phyloP scores from a whole-genome alignment of 495 filamentous ascomycete genomes.

The Aspergillus campestris region DNA sequence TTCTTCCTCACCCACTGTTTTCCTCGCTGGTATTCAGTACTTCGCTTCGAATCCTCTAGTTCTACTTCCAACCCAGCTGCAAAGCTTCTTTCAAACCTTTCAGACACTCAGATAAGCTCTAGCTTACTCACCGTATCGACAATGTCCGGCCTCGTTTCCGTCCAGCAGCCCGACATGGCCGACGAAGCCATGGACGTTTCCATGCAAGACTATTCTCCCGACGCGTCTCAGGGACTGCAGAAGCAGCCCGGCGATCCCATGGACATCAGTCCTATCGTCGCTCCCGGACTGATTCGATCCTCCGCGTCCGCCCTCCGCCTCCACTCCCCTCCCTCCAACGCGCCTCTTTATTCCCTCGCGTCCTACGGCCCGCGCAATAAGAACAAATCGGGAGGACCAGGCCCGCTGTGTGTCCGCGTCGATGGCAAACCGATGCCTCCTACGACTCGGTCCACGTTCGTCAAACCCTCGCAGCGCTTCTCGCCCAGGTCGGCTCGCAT shows the following conservation, averaged over 20 bases:
- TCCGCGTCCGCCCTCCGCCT: background rate
- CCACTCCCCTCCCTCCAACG: background rate
- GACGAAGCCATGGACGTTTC: slow-evolving; percentile 7
- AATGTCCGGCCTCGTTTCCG: slow-evolving; percentile 8
- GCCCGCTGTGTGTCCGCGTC: background rate
- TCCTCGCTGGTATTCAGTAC: background rate
- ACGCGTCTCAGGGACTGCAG: background rate
- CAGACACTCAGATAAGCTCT: too few relatives aligned
- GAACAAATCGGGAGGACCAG: too few relatives aligned
- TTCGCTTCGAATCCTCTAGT: background rate
- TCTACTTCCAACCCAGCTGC: too few relatives aligned
- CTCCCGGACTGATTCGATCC: background rate
- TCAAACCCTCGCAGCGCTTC: background rate
- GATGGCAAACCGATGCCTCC: background rate
- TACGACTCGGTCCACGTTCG: background rate
- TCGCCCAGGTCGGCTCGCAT: too few relatives aligned
- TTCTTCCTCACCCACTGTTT: background rate
- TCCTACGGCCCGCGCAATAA: too few relatives aligned
- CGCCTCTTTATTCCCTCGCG: background rate
- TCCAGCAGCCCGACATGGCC: slow-evolving; percentile 5
- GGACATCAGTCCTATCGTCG: slow-evolving; percentile 9
- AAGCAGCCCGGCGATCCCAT: slow-evolving; percentile 8
- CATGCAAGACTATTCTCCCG: slow-evolving; percentile 5
- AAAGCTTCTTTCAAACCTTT: too few relatives aligned
- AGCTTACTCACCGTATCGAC: background rate